These are phyloP conservation scores for Globisporangium spiculum DNA, from an alignment of 352 stramenopile species.

Conservation along the genomic window DNA sequence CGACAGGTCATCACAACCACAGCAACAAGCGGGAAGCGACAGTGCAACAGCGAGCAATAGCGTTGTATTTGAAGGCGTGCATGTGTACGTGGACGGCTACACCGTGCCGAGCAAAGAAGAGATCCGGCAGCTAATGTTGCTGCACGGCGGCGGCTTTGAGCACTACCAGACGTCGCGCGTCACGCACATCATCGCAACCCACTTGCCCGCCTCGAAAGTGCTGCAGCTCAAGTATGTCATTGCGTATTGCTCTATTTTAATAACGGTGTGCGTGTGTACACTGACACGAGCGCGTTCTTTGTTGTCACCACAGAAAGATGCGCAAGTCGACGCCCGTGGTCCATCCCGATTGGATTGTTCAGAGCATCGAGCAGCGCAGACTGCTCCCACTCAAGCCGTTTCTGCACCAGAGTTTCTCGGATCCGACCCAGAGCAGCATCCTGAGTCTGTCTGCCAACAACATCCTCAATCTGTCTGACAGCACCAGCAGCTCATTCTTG, in stretches of 20 bases:
- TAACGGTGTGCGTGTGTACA: background rate
- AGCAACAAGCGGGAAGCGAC: background rate
- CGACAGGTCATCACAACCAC: background rate
- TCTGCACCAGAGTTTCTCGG: conserved; percentile 78
- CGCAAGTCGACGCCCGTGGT: conserved; percentile 71
- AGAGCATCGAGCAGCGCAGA: conserved; percentile 74
- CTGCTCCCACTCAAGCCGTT: conserved; percentile 81
- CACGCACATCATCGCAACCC: conserved; percentile 87
- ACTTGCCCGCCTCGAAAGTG: conserved; percentile 83
- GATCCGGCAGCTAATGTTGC: conserved; percentile 73
- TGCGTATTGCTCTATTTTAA: background rate
- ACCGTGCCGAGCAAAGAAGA: conserved; percentile 83
- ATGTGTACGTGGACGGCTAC: conserved; percentile 88
- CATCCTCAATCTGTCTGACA: conserved; percentile 6
- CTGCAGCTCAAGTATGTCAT: conserved; percentile 70
- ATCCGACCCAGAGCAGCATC: conserved; percentile 61
- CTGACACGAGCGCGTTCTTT: background rate
- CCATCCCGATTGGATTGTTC: conserved; percentile 90
- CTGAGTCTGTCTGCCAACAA: conserved; percentile 16
- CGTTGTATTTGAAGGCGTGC: conserved; percentile 68
- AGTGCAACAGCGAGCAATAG: background rate
- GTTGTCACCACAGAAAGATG: conserved; percentile 36
- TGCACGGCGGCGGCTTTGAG: conserved; percentile 83
- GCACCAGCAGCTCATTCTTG: background rate
- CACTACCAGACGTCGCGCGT: conserved; percentile 85